Base-by-base conservation (phyloP, 306 rosid species). In the Ochetophila trinervis region DNA sequence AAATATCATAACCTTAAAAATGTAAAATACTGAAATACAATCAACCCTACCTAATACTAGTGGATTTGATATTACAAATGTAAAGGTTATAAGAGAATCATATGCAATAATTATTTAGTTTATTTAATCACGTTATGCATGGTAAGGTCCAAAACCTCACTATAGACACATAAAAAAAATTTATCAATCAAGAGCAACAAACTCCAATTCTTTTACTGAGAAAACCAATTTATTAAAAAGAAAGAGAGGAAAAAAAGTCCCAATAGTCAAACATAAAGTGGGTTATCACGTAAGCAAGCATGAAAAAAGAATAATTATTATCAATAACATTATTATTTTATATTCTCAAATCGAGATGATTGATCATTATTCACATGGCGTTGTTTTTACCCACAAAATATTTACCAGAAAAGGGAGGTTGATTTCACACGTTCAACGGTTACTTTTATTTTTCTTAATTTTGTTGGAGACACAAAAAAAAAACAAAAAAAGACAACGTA, bases 251-350 rank as follows among this genome's bases (percentile, higher is more conserved):
- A 4, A 27, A 27, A 27, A 11, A 32, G n/a, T 18, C 2, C 24
- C 67, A 51, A 19, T 17, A 35, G 74, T 74, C 57, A 73, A 70
- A 67, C 65, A 68, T 66, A 57, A 35, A 44, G 79, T 68, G 57
- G 65, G 51, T 35, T 53, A 48, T 64, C 78, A 81, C 75, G 58
- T 72, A 74, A 74, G 44, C 52, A 21, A 74, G 67, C 63, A 70
- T 56, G 18, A 62, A 44, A 19, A 53, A 63, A 24, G 56, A 27
- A 35, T 62, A 62, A 35, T 20, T 19, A 40, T 8, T 37, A 37
- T n/a, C n/a, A 37, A 6, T 3, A 37, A 6, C 0, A 37, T 6
- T 40, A 40, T 40, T 40, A 40, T n/a, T 49, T 45, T 14, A 24
- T 27, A 49, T 20, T 50, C 23, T 12, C 54, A 17, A 70, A 69